Evolutionary conservation across 192 early-diverging fungal species (phyloP), one percentile per base, ranked within the genome.

Genomic region (Backusella circina): DNA sequence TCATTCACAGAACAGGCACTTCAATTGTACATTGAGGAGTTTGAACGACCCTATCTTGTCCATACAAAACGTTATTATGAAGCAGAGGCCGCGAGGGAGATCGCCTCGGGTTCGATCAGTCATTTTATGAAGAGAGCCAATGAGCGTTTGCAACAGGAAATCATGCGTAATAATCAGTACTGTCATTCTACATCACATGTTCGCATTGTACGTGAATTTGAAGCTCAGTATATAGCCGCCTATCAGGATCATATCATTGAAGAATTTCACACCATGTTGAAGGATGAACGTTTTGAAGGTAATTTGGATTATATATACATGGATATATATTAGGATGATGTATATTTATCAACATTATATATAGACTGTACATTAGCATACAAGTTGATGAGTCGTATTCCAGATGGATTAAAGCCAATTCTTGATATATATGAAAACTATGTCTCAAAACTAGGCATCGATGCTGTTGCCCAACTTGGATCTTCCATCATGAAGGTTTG

Each of bases 1-100:
- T 81, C 81, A 33, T 88, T 88, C 69, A 88, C 86, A 3, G 89
- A 91, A 26, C 85, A 92, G 35, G 88, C 87, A 15, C 79, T 91
- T n/a, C 85, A 87, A 51, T 75, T 93, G 28, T 96, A 96, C 72
- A 86, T 92, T 26, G 90, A 94, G 65, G 90, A 92, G 72, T 96
- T 93, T 80, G 95, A 96, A 80, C 79, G 79, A 47, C 86, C 88
- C 5, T 94, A 93, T 70, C 73, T 96, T 35, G 83, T 85, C 3
- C 82, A 89, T 33, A 93, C 92, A 0, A 84, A 84, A 57, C 71
- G 69, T 9, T 96, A 94, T 79, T 95, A 96, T 83, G 84, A 81
- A 38, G 70, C 79, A 5, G 95, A 94, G 74, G 89, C 93, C 7
- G 88, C 81, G 12, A 70, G 75, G 30, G 79, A 86, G 31, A 84